Evolutionary conservation across 306 rosid genomes (phyloP), one percentile per base, ranked within the genome.

Genomic region (Abrus pulchellus): DNA sequence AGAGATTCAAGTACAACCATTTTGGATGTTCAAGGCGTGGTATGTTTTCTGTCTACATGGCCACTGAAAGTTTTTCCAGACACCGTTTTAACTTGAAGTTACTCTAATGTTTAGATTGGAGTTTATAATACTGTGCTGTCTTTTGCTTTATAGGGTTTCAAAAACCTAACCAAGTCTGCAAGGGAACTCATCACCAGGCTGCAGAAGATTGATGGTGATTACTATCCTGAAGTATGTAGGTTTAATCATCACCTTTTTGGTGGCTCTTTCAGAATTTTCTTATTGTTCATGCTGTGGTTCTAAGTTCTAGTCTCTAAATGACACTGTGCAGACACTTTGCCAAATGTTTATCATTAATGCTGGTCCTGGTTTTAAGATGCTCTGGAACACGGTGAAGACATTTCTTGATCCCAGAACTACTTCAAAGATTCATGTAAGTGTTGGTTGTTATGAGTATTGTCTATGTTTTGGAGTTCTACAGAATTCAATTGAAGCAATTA

Each of bases 1-100:
- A 94, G 88, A 66, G 90, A 89, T 86, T 92, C 97, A 59, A 89
- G 93, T 57, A 92, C 93, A 56, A 90, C 97, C 74, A 85, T 94
- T 80, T 86, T 94, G 85, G 98, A 92, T 84, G 97, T 89, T 86
- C 93, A 92, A 64, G 97, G 97, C 78, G 88, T 94, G 93, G 98
- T 94, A 88, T 6, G 90, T 75, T 71, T 40, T 80, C 30, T 36
- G 1, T 43, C 73, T 67, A 59, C 57, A 30, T 53, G 69, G 34
- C 67, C 54, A 40, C 34, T 43, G 28, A 72, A 64, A 20, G 20
- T 83, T 66, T 20, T 68, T 43, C 7, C 14, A 40, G 48, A 49
- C 14, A 62, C 47, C 47, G 6, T 60, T 49, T 76, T 64, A 60
- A 54, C 65, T 49, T 79, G 7, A 52, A 41, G 27, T 38, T 66